Conservation (phyloP, 129 eudicot genomes). For the Saussurea involucrata region DNA sequence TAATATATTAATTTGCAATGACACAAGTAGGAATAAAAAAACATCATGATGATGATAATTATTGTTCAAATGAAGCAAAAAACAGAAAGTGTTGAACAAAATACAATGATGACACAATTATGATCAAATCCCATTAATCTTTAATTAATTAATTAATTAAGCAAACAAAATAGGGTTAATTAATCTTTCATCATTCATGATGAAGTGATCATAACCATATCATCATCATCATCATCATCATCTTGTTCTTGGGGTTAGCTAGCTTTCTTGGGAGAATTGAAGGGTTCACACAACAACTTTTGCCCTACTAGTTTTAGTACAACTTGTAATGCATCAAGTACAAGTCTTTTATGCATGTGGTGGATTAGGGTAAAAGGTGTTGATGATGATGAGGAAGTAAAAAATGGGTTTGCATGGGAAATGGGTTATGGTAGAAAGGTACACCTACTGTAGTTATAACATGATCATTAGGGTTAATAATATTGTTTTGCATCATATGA, state of each 20-base stretch:
- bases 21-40: neutral
- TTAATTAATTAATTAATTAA: neutral
- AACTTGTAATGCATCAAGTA: neutral
- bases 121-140: conserved; percentile 33
- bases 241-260: conserved; percentile 22
- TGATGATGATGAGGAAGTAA: conserved; percentile 40
- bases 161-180: conserved; percentile 1
- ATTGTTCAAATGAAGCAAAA: neutral
- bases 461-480: conserved; percentile 17
- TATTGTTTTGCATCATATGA: conserved; percentile 2
- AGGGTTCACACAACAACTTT: neutral
- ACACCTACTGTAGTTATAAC: conserved; percentile 23
- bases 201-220: conserved; percentile 38
- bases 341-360: conserved; percentile 15
- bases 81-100: neutral
- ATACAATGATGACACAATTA: conserved; percentile 30
- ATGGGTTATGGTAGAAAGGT: conserved; percentile 37
- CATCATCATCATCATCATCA: conserved; percentile 19
- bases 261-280: conserved; percentile 15
- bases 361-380: conserved; percentile 30
- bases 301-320: neutral
- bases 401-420: conserved; percentile 58
- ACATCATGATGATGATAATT: neutral
- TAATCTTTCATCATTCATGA: conserved; percentile 10
- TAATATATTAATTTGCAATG: neutral